A percentile compares a stretch with the other conserved stretches of the same genome.
These are phyloP conservation scores for Sclerotinia trifoliorum DNA, from an alignment of 2,329 filamentous ascomycete species.

Conservation along the genomic window DNA sequence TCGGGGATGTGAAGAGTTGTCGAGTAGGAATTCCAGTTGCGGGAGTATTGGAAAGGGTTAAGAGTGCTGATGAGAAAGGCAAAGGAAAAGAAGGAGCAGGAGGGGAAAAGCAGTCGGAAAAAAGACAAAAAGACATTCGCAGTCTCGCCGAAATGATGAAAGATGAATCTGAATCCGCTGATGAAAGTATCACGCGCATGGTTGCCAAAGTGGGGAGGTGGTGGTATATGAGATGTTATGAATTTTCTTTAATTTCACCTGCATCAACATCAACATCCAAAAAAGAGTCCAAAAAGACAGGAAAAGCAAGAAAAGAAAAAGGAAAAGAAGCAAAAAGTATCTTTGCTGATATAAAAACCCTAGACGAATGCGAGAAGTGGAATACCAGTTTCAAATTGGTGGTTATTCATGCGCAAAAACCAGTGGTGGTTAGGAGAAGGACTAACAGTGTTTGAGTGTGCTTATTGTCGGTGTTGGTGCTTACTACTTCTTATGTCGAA, in stretches of 20 bases:
- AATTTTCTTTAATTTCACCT: constrained; percentile 43
- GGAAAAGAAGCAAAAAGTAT: constrained; percentile 54
- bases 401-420: constrained; percentile 69
- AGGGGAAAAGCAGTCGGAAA: constrained; percentile 45
- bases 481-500: not conserved
- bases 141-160: constrained; percentile 71
- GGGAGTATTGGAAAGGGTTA: constrained; percentile 44
- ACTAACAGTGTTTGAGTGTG: constrained; percentile 35
- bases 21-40: constrained; percentile 75
- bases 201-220: constrained; percentile 88
- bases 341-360: constrained; percentile 72
- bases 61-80: constrained; percentile 13
- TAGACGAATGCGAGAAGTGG: constrained; percentile 82
- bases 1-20: constrained; percentile 71
- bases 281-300: not conserved
- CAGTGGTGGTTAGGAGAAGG: constrained; percentile 31
- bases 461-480: too few relatives aligned
- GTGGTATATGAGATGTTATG: constrained; percentile 96
- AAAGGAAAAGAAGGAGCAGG: constrained; percentile 24
- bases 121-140: constrained; percentile 34
- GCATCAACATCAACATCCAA: not conserved
- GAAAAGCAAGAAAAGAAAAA: not conserved
- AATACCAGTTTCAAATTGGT: constrained; percentile 86
- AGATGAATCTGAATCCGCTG: constrained; percentile 66
- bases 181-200: constrained; percentile 88